Conservation (phyloP, 495 filamentous ascomycete genomes). For the Neurospora sp. region DNA sequence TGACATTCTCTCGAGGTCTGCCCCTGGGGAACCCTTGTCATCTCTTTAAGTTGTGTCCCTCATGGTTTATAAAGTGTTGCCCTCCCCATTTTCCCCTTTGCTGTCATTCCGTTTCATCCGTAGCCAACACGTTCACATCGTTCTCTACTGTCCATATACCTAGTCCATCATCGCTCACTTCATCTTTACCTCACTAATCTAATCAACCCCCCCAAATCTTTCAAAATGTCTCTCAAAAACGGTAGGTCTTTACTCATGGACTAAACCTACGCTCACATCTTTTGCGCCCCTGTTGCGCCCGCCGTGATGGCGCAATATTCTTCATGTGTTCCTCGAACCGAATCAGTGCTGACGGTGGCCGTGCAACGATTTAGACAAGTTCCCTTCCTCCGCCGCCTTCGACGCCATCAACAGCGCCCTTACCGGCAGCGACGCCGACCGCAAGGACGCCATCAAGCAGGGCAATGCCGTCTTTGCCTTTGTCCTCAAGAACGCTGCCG, state of each 20-base stretch:
- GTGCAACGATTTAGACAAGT: constrained; percentile 48
- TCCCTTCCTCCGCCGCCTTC: constrained; percentile 86
- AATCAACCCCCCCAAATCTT: constrained; percentile 1
- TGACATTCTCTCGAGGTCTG: neutral
- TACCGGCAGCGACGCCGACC: constrained; percentile 55
- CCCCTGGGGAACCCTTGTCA: neutral
- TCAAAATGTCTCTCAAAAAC: constrained; percentile 74
- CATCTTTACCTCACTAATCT: neutral
- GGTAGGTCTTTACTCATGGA: constrained; percentile 35
- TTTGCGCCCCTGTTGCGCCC: neutral
- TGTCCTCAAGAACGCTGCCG: constrained; percentile 76
- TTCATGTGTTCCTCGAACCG: neutral
- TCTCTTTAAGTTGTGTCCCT: neutral
- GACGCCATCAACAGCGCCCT: constrained; percentile 76
- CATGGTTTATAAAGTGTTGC: neutral
- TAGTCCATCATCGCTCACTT: neutral
- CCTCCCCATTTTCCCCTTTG: neutral
- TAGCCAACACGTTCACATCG: neutral
- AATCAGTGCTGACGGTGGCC: constrained; percentile 4
- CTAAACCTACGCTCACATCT: neutral
- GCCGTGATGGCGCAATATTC: neutral
- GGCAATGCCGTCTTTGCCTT: constrained; percentile 86
- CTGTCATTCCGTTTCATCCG: neutral
- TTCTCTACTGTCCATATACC: neutral
- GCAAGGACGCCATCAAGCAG: constrained; percentile 79